Percentiles rank a stretch among this genome's conserved stretches.
phyloP scores from a whole-genome alignment of 2,329 filamentous ascomycete species.

The Colletotrichum sp. region DNA sequence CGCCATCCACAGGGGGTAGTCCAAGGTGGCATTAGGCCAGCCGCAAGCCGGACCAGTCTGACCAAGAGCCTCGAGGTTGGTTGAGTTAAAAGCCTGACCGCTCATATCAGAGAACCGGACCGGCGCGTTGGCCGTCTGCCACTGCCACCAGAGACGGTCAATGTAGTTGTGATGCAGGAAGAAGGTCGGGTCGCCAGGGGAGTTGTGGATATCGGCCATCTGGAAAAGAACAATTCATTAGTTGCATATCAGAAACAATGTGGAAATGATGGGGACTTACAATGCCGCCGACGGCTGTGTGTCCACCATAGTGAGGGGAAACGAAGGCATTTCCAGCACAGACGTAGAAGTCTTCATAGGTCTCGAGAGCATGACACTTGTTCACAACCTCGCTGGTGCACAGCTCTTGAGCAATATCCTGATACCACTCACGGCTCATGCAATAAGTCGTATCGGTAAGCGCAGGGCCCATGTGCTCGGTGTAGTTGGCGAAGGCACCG shows the following conservation, averaged over 20 bases:
- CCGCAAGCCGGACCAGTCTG: background rate
- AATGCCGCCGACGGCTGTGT: background rate
- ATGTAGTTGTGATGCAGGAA: background rate
- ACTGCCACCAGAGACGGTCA: background rate
- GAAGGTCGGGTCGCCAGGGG: background rate
- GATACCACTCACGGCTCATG: background rate
- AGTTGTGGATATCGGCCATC: background rate
- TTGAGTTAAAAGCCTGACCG: background rate
- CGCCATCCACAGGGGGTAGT: background rate
- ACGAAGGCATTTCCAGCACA: background rate
- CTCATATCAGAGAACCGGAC: background rate
- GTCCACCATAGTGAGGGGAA: background rate
- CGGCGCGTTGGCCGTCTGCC: background rate
- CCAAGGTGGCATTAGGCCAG: background rate
- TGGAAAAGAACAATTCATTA: background rate
- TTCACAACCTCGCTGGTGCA: background rate
- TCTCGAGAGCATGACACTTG: background rate
- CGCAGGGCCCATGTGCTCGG: background rate
- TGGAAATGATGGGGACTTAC: background rate
- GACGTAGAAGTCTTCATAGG: background rate
- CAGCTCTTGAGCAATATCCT: background rate
- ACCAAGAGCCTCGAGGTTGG: background rate
- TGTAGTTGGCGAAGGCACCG: background rate
- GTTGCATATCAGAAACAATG: rapidly evolving
- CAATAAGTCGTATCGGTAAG: background rate